Base-by-base conservation (phyloP, 1,139 yeast genomes). In the Debaryomyces nepalensis region DNA sequence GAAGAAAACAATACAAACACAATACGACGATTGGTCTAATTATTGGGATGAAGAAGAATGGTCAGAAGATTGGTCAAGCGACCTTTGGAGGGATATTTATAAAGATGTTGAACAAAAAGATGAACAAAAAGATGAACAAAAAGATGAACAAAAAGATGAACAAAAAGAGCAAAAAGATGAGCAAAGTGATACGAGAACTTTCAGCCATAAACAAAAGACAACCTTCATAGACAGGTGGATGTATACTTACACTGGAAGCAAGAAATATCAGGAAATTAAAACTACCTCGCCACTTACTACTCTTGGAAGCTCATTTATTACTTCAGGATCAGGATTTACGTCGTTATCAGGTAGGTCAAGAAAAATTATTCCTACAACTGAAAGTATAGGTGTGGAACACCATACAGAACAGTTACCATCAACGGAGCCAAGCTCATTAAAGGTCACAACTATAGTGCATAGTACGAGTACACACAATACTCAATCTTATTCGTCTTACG, bases 1-100 rank as follows among this genome's bases (percentile, higher is more conserved):
- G 5, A 29, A 5, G 11, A 15, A 29, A 14, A 19, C 32, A 10
- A 29, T 21, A 4, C 15, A 6, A 14, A 10, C 5, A 3, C 20
- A 16, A 16, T 11, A 29, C 4, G 20, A 16, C n/a, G 18, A 14
- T 9, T 29, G 32, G 32, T 16, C 20, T 6, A 21, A 29, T 9
- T 29, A 29, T 16, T 29, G 32, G 32, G 18, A 18, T 16, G 32
- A 29, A 2, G 32, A 18, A 16, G 18, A 29, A 5, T 29, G 32
- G 32, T 16, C 32, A 16, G 32, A 29, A 9, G 21, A 29, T 14
- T 29, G 32, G 32, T 21, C 32, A 15, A 29, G 32, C 12, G 32
- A 29, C 4, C 18, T 29, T 18, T 29, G 32, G 32, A 16, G 19
- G 6, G 32, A 29, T 16, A 21, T 29, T 6, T 29, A 14, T 9